Evolutionary conservation across 2,329 filamentous ascomycete species (phyloP), one percentile per base, ranked within the genome.

Genomic region (Fusarium sp.): DNA sequence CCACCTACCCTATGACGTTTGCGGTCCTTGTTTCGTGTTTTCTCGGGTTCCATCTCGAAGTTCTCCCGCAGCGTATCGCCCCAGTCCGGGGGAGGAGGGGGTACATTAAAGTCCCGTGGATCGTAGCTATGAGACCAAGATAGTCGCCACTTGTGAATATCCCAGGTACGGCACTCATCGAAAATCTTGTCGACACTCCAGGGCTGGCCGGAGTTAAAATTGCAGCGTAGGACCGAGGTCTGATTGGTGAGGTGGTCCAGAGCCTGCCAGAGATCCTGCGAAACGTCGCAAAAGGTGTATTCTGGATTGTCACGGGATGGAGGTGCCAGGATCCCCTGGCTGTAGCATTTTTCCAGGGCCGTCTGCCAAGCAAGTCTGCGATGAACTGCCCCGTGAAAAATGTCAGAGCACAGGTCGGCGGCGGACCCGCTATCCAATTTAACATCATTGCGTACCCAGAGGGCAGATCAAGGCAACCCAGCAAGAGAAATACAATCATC

Each of bases 341-440:
- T 10, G 2, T 27, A 52, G 16, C 20, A 31, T 9, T 0, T 18
- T 5, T 35, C 52, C 2, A 59, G 10, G 0, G 38, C 57, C 0
- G 9, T 0, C 29, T 61, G 25, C 40, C 54, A 65, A 4, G 70
- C 3, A 73, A 73, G 1, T n/a, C n/a, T n/a, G n/a, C n/a, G n/a
- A n/a, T n/a, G n/a, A n/a, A n/a, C n/a, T n/a, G n/a, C n/a, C n/a
- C n/a, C n/a, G n/a, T n/a, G n/a, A n/a, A n/a, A n/a, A n/a, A 73
- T 5, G 6, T 59, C 13, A 9, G 70, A 47, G 20, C 66, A 64
- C 3, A 70, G 9, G 1, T 31, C 0, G 2, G 16, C 0, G 0
- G 36, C 33, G 0, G 20, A 25, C 9, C 25, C 56, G 2, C 59
- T 50, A 18, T 73, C 59, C 0, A n/a, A 25, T 56, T 35, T 16